phyloP scores from a whole-genome alignment of 2,329 filamentous ascomycete genomes.

The Ilyonectria destructans region DNA sequence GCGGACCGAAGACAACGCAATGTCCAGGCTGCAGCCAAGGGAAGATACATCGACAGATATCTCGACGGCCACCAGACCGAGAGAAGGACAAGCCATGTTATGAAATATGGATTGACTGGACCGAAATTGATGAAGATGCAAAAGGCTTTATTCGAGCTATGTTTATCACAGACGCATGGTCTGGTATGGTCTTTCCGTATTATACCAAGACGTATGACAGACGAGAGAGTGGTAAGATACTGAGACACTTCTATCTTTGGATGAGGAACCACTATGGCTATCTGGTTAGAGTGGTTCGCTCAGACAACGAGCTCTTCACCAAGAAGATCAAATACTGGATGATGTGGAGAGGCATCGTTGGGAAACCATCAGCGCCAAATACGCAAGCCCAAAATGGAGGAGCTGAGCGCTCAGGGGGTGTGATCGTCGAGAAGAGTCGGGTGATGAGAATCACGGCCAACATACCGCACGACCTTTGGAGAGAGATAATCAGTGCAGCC shows the following conservation, averaged over 20 bases:
- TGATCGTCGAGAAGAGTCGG: not conserved
- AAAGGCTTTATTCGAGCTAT: not conserved
- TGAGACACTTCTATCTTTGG: not conserved
- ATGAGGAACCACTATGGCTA: not conserved
- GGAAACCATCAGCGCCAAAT: slow-evolving; percentile 1
- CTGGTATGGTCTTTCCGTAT: not conserved
- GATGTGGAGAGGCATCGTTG: not conserved
- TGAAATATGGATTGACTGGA: not conserved
- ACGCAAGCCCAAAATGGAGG: not conserved
- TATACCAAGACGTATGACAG: not conserved
- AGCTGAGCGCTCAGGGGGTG: not conserved
- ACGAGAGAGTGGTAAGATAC: not conserved
- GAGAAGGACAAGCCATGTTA: not conserved
- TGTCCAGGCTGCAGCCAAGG: not conserved
- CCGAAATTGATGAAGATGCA: not conserved
- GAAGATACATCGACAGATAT: not conserved
- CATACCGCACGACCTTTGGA: not conserved
- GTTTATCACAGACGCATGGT: not conserved
- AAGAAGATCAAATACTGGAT: not conserved
- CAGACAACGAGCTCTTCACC: not conserved
- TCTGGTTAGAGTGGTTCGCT: not conserved
- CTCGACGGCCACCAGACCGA: not conserved
- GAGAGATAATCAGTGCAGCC: not conserved
- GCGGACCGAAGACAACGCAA: not conserved
- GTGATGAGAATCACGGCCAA: not conserved